Evolutionary conservation across 2,329 filamentous ascomycete genomes (phyloP).

Genomic region (Phialocephala subalpina): DNA sequence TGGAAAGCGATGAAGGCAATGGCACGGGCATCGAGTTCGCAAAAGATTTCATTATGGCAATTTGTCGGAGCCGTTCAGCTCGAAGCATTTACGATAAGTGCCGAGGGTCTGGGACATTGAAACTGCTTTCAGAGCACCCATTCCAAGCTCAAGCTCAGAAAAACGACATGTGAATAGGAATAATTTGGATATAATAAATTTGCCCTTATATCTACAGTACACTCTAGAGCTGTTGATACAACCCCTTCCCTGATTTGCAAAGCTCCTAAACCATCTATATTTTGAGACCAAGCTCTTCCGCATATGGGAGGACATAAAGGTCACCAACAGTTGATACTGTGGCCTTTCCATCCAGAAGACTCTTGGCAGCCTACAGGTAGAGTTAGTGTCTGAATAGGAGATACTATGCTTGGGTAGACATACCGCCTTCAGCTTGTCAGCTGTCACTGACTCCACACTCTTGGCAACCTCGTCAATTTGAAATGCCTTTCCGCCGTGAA

Average conservation of each 20-base stretch:
- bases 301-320: constrained; percentile 88
- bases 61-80: no score
- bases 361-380: constrained; percentile 77
- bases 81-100: no score
- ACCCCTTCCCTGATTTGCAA: constrained; percentile 29
- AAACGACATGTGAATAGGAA: neutral
- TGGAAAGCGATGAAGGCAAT: no score
- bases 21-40: no score
- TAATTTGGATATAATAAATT: constrained; percentile 30
- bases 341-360: constrained; percentile 86
- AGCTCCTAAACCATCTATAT: constrained; percentile 70
- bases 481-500: constrained; percentile 83
- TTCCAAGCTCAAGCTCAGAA: no score
- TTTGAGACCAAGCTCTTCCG: constrained; percentile 91
- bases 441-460: constrained; percentile 80
- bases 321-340: constrained; percentile 91
- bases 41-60: no score
- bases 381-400: constrained; percentile 41
- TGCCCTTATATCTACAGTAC: constrained; percentile 46
- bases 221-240: constrained; percentile 48
- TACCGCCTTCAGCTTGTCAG: constrained; percentile 87
- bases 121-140: no score
- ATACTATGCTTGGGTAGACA: constrained; percentile 47
- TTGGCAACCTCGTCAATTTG: constrained; percentile 83
- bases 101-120: no score